These are phyloP conservation scores for Linum usitatissimum DNA, from an alignment of 345 rosid species.

Conservation along the genomic window DNA sequence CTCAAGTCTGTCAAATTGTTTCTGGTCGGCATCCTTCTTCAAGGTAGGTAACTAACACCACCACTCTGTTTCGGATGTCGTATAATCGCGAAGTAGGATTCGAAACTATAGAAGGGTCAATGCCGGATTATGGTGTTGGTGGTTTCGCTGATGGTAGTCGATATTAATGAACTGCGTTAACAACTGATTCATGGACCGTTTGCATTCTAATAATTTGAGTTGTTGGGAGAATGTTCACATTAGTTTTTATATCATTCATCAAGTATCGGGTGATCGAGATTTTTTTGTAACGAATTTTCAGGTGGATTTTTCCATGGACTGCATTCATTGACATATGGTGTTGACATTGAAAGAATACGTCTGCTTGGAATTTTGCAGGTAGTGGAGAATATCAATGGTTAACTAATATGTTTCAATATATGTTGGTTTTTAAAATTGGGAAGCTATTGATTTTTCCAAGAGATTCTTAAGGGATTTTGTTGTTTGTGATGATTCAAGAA, in stretches of 20 bases:
- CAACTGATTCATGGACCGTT: no score
- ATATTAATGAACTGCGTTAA: no score
- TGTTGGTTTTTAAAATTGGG: background rate
- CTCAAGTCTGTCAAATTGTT: constrained; percentile 51
- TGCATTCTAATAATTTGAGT: no score
- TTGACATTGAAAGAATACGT: constrained; percentile 48
- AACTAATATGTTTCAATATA: background rate
- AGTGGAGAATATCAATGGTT: background rate
- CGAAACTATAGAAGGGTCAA: no score
- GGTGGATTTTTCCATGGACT: constrained; percentile 80
- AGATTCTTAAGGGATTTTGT: constrained; percentile 1
- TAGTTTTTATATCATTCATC: no score
- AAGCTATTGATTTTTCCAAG: background rate
- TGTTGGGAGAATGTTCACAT: no score
- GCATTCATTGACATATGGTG: constrained; percentile 52
- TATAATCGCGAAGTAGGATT: no score
- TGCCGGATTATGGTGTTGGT: no score
- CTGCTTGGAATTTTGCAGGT: constrained; percentile 83
- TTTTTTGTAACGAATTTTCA: constrained; percentile 16
- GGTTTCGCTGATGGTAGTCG: no score
- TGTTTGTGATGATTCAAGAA: constrained; percentile 13
- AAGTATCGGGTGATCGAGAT: no score
- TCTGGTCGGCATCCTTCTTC: constrained; percentile 57
- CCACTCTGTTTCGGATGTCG: no score
- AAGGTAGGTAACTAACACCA: constrained; percentile 38